A percentile compares a stretch with the other conserved stretches of the same genome.
phyloP scores from a whole-genome alignment of 2,329 filamentous ascomycete genomes.

The Cladophialophora bantiana region DNA sequence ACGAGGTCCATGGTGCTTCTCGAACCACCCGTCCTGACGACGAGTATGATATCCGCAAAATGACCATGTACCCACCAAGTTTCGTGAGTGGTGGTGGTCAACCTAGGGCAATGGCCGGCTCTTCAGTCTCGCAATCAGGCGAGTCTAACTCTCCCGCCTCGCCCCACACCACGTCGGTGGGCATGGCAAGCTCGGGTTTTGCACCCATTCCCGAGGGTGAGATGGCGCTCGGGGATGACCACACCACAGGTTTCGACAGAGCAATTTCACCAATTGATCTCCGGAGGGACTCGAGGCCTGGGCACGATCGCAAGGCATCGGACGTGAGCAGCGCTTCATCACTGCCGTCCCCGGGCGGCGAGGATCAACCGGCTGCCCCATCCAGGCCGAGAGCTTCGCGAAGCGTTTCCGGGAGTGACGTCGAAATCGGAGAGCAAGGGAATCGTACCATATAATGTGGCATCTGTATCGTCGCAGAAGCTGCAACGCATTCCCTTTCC shows the following conservation, averaged over 20 bases:
- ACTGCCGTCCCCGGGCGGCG: slow-evolving; percentile 1
- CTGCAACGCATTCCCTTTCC: not conserved
- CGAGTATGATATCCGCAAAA: slow-evolving; percentile 25
- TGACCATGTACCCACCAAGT: slow-evolving; percentile 27
- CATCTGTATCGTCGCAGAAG: not conserved
- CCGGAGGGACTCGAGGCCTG: slow-evolving; percentile 1
- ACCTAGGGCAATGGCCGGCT: not conserved
- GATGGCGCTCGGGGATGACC: slow-evolving; percentile 2
- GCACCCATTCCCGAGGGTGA: slow-evolving; percentile 16
- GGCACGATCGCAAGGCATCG: slow-evolving; percentile 15
- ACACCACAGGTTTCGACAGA: slow-evolving; percentile 6
- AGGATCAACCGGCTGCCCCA: not conserved
- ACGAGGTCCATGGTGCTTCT: slow-evolving; percentile 22
- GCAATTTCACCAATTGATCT: slow-evolving; percentile 19
- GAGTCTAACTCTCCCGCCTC: slow-evolving; percentile 16
- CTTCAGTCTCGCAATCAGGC: slow-evolving; percentile 17
- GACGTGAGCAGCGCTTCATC: slow-evolving; percentile 13
- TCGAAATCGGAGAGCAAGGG: not conserved
- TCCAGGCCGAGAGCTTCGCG: slow-evolving; percentile 4
- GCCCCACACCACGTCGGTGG: slow-evolving; percentile 12
- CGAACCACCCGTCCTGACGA: slow-evolving; percentile 13
- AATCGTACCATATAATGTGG: not conserved
- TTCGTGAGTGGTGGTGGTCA: slow-evolving; percentile 22
- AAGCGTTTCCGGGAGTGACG: slow-evolving; percentile 1
- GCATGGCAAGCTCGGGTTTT: slow-evolving; percentile 7